phyloP scores from a whole-genome alignment of 2,329 filamentous ascomycete species.

The Trichoderma brevicompactum region DNA sequence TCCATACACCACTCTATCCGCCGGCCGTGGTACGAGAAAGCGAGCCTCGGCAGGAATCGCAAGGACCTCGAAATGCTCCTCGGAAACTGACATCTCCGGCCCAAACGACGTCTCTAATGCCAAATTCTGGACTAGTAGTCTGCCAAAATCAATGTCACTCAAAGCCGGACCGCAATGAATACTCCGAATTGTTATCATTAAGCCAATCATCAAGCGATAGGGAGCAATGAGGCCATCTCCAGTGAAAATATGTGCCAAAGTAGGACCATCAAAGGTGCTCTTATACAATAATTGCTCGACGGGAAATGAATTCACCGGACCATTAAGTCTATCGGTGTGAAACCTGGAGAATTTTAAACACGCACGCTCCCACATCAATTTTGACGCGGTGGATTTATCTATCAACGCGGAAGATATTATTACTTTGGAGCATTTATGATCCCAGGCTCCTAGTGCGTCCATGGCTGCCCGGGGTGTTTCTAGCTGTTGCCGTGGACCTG shows the following conservation, averaged over 20 bases:
- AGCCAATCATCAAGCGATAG: neutral
- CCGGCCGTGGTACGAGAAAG: neutral
- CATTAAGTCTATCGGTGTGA: too few relatives aligned
- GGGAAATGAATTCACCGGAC: constrained; percentile 1
- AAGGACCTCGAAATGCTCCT: neutral
- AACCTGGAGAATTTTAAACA: too few relatives aligned
- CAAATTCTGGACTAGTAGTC: neutral
- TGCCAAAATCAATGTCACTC: neutral
- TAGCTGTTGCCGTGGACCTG: neutral
- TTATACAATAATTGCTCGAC: constrained; percentile 5
- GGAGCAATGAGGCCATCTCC: constrained; percentile 5
- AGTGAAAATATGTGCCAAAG: neutral
- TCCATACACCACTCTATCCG: too few relatives aligned
- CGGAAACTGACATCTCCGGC: neutral
- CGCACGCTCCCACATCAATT: too few relatives aligned
- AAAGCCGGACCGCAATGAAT: neutral
- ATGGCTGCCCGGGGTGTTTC: neutral
- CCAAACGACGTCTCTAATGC: neutral
- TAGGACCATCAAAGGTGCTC: neutral
- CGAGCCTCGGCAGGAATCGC: neutral
- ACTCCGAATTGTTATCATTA: neutral
- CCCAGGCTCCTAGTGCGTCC: neutral
- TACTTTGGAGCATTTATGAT: neutral
- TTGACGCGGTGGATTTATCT: neutral
- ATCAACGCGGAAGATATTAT: neutral